Percentiles rank a stretch among this genome's conserved stretches.
phyloP scores from a whole-genome alignment of 2,329 filamentous ascomycete species.

The Boeremia exigua region DNA sequence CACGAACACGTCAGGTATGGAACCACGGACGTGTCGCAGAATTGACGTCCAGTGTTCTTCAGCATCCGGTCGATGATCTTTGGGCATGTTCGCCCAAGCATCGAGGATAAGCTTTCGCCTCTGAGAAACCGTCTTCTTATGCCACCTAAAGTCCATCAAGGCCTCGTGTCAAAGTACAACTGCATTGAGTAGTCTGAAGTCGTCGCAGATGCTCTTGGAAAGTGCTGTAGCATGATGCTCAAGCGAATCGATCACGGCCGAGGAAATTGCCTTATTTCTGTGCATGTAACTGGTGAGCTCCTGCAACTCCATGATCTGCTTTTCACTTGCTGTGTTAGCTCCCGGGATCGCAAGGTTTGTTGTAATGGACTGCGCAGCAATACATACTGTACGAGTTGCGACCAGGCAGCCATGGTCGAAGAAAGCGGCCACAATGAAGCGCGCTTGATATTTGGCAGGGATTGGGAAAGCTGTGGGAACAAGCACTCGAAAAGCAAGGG shows the following conservation, averaged over 20 bases:
- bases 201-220: not conserved
- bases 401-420: no score
- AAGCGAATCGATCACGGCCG: not conserved
- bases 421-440: no score
- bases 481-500: no score
- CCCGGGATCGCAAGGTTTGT: not conserved
- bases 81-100: slow-evolving; percentile 8
- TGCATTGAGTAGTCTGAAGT: not conserved
- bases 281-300: not conserved
- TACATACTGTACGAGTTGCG: not conserved
- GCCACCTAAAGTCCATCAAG: slow-evolving; percentile 1
- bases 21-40: not conserved
- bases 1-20: not conserved
- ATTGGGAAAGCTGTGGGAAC: no score
- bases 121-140: slow-evolving; percentile 4
- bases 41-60: not conserved
- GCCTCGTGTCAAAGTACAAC: slow-evolving; percentile 8
- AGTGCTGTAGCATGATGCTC: not conserved
- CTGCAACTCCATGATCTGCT: not conserved
- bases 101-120: not conserved
- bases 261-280: not conserved
- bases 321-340: not conserved
- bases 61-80: not conserved
- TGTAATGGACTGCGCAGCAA: not conserved
- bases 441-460: no score